Base-by-base conservation (phyloP, 371 early-diverging fungal genomes). In the Mortierella sp. region DNA sequence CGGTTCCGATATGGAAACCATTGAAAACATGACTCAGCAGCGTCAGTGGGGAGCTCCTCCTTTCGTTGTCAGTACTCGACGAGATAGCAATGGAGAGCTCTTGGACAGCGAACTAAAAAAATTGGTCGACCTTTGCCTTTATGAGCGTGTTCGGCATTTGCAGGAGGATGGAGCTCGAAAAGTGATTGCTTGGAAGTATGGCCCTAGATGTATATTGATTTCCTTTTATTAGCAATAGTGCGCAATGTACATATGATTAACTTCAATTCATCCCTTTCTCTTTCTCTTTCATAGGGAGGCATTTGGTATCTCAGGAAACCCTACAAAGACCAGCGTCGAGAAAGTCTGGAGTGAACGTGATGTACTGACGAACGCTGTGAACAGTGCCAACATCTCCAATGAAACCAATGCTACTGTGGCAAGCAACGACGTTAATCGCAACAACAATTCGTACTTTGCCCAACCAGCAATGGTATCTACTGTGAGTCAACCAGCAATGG, bases 41-140 rank as follows among this genome's bases (percentile, higher is more conserved):
- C 73, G 78, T 28, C 73, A 73, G 22, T 72, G 78, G 78, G 78
- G 78, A 16, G 70, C 70, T 1, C 73, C 78, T 10, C 78, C 78
- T 1, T 78, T 78, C 45, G 78, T 62, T 11, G 55, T 78, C 43
- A 72, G 73, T 40, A 70, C 78, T 11, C 68, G 66, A n/a, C 28
- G 58, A 39, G 73, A 78, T 10, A 32, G n/a, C 5, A 30, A 26
- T 4, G 66, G 70, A 22, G 65, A 62, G 22, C 60, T 77, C 39
- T 40, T 64, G 32, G 68, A 77, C 30, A 72, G 77, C 54, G 77
- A 77, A 37, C 61, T 77, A 30, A 45, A 70, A 37, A 26, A 26
- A n/a, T 62, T 78, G 22, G 78, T 73, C 18, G 37, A 78, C 28
- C 58, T 78, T 37, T 72, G 73, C 39, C 65, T 78, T n/a, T 78